phyloP scores from a whole-genome alignment of 225 moss, liverwort and hornwort genomes.

The Pseudisothecium myosuroides region DNA sequence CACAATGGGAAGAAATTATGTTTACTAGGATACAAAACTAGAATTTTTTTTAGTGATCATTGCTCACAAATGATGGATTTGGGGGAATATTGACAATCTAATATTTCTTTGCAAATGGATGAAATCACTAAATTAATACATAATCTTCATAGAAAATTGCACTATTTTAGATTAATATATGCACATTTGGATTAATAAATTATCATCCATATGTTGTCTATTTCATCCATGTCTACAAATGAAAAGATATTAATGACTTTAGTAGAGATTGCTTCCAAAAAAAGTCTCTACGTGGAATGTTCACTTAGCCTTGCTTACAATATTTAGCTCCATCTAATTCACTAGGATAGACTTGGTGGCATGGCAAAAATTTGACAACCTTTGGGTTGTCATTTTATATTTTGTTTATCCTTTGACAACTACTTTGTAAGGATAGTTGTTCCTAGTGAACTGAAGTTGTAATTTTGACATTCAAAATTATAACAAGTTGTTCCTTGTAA shows the following conservation, averaged over 20 bases:
- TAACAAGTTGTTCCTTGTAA: neutral
- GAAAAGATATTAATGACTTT: neutral
- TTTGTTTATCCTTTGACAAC: neutral
- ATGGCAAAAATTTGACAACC: neutral
- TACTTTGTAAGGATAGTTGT: accelerated
- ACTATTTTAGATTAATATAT: neutral
- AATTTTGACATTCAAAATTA: neutral
- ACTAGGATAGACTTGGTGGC: accelerated
- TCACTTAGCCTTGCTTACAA: neutral
- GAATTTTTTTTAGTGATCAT: neutral
- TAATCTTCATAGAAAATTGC: accelerated
- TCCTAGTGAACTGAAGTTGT: too few species aligned
- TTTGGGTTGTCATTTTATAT: accelerated
- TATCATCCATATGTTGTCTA: accelerated
- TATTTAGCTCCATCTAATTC: neutral
- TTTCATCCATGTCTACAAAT: neutral
- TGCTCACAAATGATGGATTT: accelerated
- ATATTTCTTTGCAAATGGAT: neutral
- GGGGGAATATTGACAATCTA: too few species aligned
- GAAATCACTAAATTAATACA: neutral
- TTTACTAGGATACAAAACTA: too few species aligned
- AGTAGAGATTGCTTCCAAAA: neutral
- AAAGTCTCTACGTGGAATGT: accelerated
- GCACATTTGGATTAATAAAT: neutral
- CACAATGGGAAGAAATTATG: accelerated